Percentiles rank a stretch among this genome's conserved stretches.
Conservation (phyloP, 305 asterid species). For the Striga hermonthica region DNA sequence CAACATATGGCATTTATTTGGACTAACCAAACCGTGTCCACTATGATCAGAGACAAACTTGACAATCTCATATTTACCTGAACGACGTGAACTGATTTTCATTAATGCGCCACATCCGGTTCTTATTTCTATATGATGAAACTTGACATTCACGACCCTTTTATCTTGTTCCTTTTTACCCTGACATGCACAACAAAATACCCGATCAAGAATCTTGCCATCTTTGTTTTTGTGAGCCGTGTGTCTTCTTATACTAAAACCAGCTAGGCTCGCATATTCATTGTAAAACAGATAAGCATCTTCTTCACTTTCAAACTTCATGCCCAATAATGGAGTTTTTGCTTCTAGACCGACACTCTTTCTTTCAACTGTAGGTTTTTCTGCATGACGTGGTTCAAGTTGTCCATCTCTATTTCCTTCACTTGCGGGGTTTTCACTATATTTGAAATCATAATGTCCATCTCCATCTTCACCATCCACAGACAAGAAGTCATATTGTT, state of each 20-base stretch:
- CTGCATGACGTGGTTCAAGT: not conserved
- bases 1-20: not conserved
- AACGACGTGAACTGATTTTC: not conserved
- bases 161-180: not conserved
- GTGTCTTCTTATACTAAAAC: not conserved
- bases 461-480: no score
- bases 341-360: not conserved
- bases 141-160: not conserved
- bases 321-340: not conserved
- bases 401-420: no score
- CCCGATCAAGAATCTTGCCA: not conserved
- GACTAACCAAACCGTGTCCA: not conserved
- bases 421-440: no score
- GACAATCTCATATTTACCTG: not conserved
- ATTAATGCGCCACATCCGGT: conserved; percentile 2
- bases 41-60: conserved; percentile 7
- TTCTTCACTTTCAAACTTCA: not conserved
- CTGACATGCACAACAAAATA: not conserved
- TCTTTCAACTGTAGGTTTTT: not conserved
- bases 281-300: not conserved
- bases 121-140: conserved; percentile 5
- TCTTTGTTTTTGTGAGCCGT: not conserved
- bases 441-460: no score
- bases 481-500: no score
- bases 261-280: not conserved